Base-by-base conservation (phyloP, 345 rosid species). In the Excoecaria cochinchinensis region DNA sequence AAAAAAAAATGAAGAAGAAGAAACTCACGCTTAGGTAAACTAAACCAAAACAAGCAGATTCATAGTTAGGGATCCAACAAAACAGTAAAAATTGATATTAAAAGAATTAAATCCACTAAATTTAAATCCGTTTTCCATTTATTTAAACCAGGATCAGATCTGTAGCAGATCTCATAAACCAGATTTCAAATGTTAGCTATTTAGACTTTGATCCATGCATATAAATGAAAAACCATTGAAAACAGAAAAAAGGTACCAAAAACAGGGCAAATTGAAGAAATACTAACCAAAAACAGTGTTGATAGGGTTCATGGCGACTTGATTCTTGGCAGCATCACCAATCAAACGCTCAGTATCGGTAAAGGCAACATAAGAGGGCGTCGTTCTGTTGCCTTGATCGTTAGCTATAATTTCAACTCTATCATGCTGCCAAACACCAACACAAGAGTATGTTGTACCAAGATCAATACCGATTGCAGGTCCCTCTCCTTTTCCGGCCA, bases 301-400 rank as follows among this genome's bases (percentile, higher is more conserved):
- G 59, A 77, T 22, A 14, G 84, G 82, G 71, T 82, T 82, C 79
- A 75, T 82, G 74, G 82, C 79, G 71, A 78, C 84, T 74, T 78
- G 84, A 69, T 82, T 82, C 79, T 82, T 82, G 13, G 84, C 84
- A 17, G 81, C 81, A 19, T 81, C 84, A 17, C 84, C 84, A 17
- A 81, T 77, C 69, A 81, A 61, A n/a, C 81, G 71, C 77, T 82
- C 84, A 3, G 82, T 38, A 16, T 82, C 82, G 3, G 82, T 82
- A 53, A 82, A 82, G 5, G 65, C 84, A 14, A 82, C 84, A 57
- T 81, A 81, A 48, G 84, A 81, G 8, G 84, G 84, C 40, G 84
- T 81, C 15, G 80, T 81, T 12, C 84, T 52, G 72, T 81, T 81
- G 14, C 84, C 84, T 42, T 81, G 84, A 40, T 81, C 80, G 46